A percentile compares a stretch with the other conserved stretches of the same genome.
These are phyloP conservation scores for Aspergillus quadrilineatus DNA, from an alignment of 2,329 filamentous ascomycete genomes.

Conservation along the genomic window DNA sequence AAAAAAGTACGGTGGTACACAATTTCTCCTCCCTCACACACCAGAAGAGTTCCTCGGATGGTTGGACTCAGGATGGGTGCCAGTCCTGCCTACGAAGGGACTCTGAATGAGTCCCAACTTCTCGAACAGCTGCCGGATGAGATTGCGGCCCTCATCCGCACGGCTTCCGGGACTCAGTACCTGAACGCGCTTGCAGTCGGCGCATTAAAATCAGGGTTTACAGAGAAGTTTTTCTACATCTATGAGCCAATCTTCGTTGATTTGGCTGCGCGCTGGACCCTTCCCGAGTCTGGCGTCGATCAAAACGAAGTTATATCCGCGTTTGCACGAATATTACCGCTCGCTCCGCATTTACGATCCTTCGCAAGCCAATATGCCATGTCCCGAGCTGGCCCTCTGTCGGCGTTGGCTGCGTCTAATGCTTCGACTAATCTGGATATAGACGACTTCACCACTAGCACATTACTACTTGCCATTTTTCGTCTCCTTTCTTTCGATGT, in stretches of 20 bases:
- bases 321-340: constrained; percentile 76
- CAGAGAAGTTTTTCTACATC: constrained; percentile 70
- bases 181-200: constrained; percentile 69
- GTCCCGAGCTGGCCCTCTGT: constrained; percentile 35
- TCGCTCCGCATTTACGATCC: constrained; percentile 75
- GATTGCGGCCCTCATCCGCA: constrained; percentile 65
- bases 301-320: constrained; percentile 59
- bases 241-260: constrained; percentile 78
- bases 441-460: constrained; percentile 41
- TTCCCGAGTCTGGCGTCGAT: constrained; percentile 34
- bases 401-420: constrained; percentile 32
- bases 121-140: constrained; percentile 66
- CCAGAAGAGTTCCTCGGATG: constrained; percentile 33
- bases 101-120: constrained; percentile 53
- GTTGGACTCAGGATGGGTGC: constrained; percentile 39
- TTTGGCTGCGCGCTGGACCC: constrained; percentile 75
- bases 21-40: constrained; percentile 28
- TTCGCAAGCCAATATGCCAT: constrained; percentile 60
- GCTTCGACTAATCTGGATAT: constrained; percentile 33
- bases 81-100: constrained; percentile 47
- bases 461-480: constrained; percentile 67
- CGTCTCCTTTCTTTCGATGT: constrained; percentile 76
- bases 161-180: constrained; percentile 63
- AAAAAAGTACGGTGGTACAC: constrained; percentile 29
- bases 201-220: constrained; percentile 68